Percentiles rank a stretch among this genome's conserved stretches.
phyloP scores from a whole-genome alignment of 2,329 filamentous ascomycete genomes.

The Trichoderma semiorbis region DNA sequence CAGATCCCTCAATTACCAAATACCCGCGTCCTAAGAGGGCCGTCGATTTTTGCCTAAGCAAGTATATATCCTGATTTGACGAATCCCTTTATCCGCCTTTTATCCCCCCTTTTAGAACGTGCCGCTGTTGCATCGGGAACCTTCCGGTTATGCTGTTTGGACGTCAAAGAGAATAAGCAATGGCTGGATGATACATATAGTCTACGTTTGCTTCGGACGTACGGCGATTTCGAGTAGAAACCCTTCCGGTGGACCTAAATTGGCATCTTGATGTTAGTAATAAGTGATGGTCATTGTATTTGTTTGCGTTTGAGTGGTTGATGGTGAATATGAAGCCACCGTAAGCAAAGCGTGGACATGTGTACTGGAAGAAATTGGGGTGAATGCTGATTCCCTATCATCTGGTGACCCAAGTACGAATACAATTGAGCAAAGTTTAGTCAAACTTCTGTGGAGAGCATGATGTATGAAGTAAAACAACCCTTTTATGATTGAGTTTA shows the following conservation, averaged over 20 bases:
- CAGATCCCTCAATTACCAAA: neutral
- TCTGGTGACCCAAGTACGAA: neutral
- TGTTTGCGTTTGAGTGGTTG: neutral
- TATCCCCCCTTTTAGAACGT: neutral
- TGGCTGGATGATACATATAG: neutral
- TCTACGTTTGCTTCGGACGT: neutral
- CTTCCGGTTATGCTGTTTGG: neutral
- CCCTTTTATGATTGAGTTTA: neutral
- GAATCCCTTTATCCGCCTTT: neutral
- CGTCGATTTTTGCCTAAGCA: neutral
- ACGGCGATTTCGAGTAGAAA: neutral
- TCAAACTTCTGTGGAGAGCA: neutral
- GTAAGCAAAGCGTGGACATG: neutral
- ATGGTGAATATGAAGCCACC: neutral
- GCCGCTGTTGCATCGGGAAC: neutral
- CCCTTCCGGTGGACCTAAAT: neutral
- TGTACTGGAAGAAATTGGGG: neutral
- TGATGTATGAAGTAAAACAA: neutral
- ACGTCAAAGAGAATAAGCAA: neutral
- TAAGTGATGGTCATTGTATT: neutral
- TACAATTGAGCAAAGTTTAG: neutral
- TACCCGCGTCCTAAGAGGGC: neutral
- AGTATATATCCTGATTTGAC: neutral
- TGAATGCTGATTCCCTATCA: neutral
- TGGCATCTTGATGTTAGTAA: neutral